Evolutionary conservation across 2,329 filamentous ascomycete species (phyloP).

Genomic region (Neopestalotiopsis rosae): DNA sequence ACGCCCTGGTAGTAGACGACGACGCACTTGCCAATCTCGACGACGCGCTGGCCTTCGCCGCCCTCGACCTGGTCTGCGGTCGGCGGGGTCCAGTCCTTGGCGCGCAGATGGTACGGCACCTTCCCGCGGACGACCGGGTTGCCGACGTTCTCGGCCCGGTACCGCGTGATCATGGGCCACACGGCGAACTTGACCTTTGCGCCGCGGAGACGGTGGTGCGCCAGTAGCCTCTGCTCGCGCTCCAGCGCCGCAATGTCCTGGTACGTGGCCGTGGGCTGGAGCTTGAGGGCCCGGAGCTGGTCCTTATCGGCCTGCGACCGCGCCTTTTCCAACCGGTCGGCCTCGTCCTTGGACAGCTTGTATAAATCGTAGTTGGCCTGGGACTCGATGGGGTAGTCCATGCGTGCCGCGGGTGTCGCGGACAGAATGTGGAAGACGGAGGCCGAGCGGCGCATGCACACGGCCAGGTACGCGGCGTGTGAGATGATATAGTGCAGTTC

Average conservation of each 20-base stretch:
- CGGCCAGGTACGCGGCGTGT: slow-evolving; percentile 34
- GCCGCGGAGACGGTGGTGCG: slow-evolving; percentile 34
- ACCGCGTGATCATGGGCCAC: slow-evolving; percentile 37
- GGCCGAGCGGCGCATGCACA: slow-evolving; percentile 35
- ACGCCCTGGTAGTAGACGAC: slow-evolving; percentile 40
- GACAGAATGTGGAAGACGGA: slow-evolving; percentile 36
- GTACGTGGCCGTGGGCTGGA: background rate
- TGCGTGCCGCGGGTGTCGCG: slow-evolving; percentile 35
- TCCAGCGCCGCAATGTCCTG: slow-evolving; percentile 18
- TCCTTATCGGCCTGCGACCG: slow-evolving; percentile 21
- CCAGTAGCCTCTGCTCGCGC: slow-evolving; percentile 18
- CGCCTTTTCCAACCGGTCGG: slow-evolving; percentile 23
- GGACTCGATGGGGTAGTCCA: slow-evolving; percentile 31
- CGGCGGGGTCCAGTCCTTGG: background rate
- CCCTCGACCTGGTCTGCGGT: background rate
- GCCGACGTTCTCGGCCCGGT: slow-evolving; percentile 29
- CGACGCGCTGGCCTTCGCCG: slow-evolving; percentile 32
- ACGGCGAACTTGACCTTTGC: slow-evolving; percentile 38
- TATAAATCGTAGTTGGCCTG: slow-evolving; percentile 31
- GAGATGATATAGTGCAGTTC: slow-evolving; percentile 34
- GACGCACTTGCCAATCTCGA: slow-evolving; percentile 27
- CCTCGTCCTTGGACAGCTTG: slow-evolving; percentile 26
- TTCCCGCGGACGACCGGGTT: slow-evolving; percentile 2
- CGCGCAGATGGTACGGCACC: too few relatives aligned
- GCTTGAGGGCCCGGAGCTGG: background rate